Evolutionary conservation across 768 basidiomycete genomes (phyloP).

Genomic region (Phanerochaete sordida): DNA sequence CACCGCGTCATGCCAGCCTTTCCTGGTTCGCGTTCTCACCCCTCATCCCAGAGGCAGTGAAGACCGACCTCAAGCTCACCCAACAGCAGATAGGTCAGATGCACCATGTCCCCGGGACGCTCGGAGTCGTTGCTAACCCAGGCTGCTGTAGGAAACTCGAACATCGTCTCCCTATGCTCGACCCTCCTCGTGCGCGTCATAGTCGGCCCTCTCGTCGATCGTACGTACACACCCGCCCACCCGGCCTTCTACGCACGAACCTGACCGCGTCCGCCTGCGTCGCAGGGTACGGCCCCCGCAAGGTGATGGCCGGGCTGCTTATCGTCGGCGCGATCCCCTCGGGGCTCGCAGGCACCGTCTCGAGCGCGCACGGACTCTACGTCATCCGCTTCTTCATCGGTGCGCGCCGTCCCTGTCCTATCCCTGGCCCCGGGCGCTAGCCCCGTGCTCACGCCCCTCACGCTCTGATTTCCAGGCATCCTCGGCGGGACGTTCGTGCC

Average conservation of each 20-base stretch:
- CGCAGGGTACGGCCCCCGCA: slow-evolving; percentile 44
- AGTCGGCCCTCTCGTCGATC: slow-evolving; percentile 49
- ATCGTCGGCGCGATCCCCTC: slow-evolving; percentile 56
- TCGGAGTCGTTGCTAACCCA: too few relatives aligned
- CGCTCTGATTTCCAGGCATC: slow-evolving; percentile 24
- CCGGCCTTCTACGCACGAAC: not conserved
- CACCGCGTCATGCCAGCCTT: slow-evolving; percentile 19
- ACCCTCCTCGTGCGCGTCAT: slow-evolving; percentile 47
- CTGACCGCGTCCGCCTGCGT: not conserved
- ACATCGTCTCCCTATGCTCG: slow-evolving; percentile 42
- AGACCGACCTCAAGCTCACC: slow-evolving; percentile 47
- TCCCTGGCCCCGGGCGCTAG: not conserved
- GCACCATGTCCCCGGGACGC: not conserved
- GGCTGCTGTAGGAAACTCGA: slow-evolving; percentile 40
- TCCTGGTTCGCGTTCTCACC: slow-evolving; percentile 64
- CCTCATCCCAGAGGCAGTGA: slow-evolving; percentile 53
- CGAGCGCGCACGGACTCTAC: slow-evolving; percentile 37
- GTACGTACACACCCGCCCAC: slow-evolving; percentile 16
- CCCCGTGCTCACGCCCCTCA: not conserved
- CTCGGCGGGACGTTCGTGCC: slow-evolving; percentile 60
- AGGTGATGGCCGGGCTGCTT: slow-evolving; percentile 51
- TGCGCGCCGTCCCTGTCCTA: not conserved
- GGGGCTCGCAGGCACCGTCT: slow-evolving; percentile 51
- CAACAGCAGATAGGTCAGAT: slow-evolving; percentile 37
- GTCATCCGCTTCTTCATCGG: slow-evolving; percentile 55